Conservation (phyloP, 2,329 filamentous ascomycete genomes). For the Trichoderma sp. region DNA sequence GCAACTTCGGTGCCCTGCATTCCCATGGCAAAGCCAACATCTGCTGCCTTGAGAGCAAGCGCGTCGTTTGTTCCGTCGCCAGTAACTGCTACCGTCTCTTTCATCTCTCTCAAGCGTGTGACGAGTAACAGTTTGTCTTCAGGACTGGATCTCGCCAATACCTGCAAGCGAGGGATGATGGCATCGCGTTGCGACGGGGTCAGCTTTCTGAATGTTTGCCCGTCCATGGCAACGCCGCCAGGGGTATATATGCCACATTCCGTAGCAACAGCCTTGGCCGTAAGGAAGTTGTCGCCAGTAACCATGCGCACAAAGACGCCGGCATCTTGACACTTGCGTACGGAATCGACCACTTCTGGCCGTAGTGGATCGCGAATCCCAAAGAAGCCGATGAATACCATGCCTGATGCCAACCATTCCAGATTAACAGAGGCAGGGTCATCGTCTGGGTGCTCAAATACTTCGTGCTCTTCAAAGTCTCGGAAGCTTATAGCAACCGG, state of each 20-base stretch:
- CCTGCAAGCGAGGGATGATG: constrained; percentile 63
- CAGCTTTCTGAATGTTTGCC: constrained; percentile 57
- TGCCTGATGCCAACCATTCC: constrained; percentile 49
- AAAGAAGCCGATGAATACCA: constrained; percentile 51
- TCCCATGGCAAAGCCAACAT: constrained; percentile 70
- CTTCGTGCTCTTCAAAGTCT: constrained; percentile 71
- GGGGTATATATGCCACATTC: constrained; percentile 49
- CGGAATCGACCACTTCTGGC: constrained; percentile 61
- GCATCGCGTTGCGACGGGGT: constrained; percentile 50
- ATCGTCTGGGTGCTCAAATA: constrained; percentile 51
- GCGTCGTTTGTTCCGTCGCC: constrained; percentile 69
- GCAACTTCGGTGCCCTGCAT: constrained; percentile 67
- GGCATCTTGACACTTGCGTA: constrained; percentile 62
- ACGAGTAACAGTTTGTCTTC: constrained; percentile 70
- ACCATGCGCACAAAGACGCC: constrained; percentile 67
- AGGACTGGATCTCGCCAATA: constrained; percentile 68
- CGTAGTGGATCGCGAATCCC: constrained; percentile 70
- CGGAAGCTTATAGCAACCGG: constrained; percentile 75
- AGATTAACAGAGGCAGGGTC: constrained; percentile 39
- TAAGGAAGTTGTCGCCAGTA: constrained; percentile 53
- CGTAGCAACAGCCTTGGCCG: constrained; percentile 45
- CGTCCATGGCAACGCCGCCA: constrained; percentile 66
- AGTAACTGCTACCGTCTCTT: constrained; percentile 67
- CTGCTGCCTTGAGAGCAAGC: constrained; percentile 64
- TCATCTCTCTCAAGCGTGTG: constrained; percentile 62